Evolutionary conservation across 495 filamentous ascomycete species (phyloP).

Genomic region (Hyphodiscus hymeniophilus): DNA sequence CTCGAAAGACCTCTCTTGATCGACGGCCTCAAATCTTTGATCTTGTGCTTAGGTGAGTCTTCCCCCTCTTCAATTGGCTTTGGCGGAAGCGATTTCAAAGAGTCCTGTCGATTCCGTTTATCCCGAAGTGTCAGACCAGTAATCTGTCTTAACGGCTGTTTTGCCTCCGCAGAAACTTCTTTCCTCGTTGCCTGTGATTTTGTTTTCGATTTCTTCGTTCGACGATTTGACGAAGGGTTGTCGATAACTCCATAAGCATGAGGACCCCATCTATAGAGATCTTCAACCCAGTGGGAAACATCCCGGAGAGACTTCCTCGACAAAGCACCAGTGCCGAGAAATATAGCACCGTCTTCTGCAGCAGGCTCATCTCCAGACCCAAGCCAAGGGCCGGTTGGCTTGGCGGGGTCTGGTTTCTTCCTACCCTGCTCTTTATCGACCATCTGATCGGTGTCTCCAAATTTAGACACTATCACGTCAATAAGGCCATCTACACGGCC

Average conservation of each 20-base stretch:
- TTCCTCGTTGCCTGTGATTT: neutral
- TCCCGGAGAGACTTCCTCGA: constrained; percentile 54
- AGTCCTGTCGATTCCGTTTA: neutral
- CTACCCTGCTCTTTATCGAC: constrained; percentile 4
- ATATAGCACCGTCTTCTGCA: constrained; percentile 73
- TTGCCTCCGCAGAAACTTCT: neutral
- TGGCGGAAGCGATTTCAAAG: constrained; percentile 5
- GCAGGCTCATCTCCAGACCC: constrained; percentile 53
- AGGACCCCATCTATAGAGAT: constrained; percentile 68
- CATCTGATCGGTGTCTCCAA: constrained; percentile 46
- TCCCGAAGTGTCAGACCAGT: neutral
- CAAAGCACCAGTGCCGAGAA: constrained; percentile 66
- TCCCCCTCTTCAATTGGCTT: constrained; percentile 4
- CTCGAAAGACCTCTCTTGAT: too few species aligned
- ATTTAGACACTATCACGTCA: constrained; percentile 80
- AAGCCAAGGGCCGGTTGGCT: constrained; percentile 47
- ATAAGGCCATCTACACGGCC: constrained; percentile 59
- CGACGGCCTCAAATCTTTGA: neutral
- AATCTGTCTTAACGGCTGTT: neutral
- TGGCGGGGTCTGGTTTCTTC: neutral
- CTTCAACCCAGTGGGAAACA: constrained; percentile 76
- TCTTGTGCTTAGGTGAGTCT: neutral
- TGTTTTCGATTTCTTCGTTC: constrained; percentile 10
- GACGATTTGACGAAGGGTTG: constrained; percentile 52
- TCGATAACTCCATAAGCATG: constrained; percentile 74